Evolutionary conservation across 78 protist species (phyloP).

Genomic region (Dictyostelium intermedium): DNA sequence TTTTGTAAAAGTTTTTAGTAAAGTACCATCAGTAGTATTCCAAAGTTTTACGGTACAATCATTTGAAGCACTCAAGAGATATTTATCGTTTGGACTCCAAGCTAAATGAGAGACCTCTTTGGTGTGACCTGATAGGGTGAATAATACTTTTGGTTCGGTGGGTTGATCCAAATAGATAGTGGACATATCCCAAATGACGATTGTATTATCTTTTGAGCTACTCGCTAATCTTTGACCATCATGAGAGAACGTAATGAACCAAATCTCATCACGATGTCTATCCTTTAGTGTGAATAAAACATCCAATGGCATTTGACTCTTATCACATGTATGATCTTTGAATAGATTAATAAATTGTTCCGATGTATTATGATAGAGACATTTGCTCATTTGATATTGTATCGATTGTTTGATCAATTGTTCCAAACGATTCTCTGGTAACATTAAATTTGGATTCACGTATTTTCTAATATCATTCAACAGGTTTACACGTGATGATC

Average conservation of each 20-base stretch:
- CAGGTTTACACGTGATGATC: slow-evolving; percentile 37
- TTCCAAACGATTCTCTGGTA: slow-evolving; percentile 84
- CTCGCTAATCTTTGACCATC: slow-evolving; percentile 85
- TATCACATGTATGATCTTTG: slow-evolving; percentile 78
- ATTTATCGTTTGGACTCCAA: slow-evolving; percentile 65
- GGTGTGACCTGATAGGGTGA: slow-evolving; percentile 11
- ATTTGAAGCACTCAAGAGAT: slow-evolving; percentile 45
- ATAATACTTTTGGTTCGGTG: slow-evolving; percentile 23
- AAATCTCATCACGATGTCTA: slow-evolving; percentile 90
- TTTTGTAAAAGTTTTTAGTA: slow-evolving; percentile 23
- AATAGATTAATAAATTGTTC: slow-evolving; percentile 43
- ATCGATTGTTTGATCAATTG: slow-evolving; percentile 83
- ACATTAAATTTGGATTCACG: slow-evolving; percentile 74
- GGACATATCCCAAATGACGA: slow-evolving; percentile 85
- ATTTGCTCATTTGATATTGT: slow-evolving; percentile 60
- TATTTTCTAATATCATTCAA: slow-evolving; percentile 70
- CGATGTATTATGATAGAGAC: slow-evolving; percentile 80
- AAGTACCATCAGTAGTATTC: slow-evolving; percentile 35
- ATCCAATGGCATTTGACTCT: slow-evolving; percentile 71
- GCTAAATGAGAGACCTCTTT: slow-evolving; percentile 47
- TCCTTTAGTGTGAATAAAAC: slow-evolving; percentile 51
- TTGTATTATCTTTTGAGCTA: slow-evolving; percentile 82
- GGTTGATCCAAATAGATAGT: slow-evolving; percentile 1
- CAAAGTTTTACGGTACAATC: slow-evolving; percentile 53
- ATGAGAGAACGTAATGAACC: slow-evolving; percentile 85